Evolutionary conservation across 2,329 filamentous ascomycete species (phyloP).

Genomic region (Knufia fluminis): DNA sequence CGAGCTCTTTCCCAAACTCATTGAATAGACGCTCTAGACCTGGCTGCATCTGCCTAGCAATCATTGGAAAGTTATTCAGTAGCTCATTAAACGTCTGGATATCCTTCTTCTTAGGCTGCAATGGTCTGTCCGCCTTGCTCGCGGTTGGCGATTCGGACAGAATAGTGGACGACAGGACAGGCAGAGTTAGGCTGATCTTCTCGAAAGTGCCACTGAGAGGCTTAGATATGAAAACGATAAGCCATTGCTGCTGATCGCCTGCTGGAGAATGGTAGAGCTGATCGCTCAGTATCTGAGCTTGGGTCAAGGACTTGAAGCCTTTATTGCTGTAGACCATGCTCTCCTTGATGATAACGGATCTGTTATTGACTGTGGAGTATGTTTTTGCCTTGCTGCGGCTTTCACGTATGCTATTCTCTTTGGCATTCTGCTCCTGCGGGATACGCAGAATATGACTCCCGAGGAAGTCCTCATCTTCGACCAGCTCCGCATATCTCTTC

Average conservation of each 20-base stretch:
- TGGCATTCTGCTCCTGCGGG: conserved; percentile 39
- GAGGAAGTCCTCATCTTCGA: conserved; percentile 86
- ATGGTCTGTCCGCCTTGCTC: conserved; percentile 25
- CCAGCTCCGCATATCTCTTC: conserved; percentile 65
- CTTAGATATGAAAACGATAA: conserved; percentile 89
- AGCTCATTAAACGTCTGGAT: conserved; percentile 86
- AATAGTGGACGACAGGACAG: conserved; percentile 55
- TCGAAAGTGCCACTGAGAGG: conserved; percentile 80
- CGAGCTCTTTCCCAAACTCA: conserved; percentile 78
- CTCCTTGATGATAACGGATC: conserved; percentile 91
- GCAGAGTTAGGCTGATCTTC: conserved; percentile 41
- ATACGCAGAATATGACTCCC: conserved; percentile 93
- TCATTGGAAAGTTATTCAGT: conserved; percentile 85
- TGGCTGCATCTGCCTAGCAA: conserved; percentile 89
- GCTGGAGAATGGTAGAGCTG: conserved; percentile 79
- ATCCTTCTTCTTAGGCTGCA: conserved; percentile 68
- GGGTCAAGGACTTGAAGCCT: conserved; percentile 85
- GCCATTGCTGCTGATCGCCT: conserved; percentile 86
- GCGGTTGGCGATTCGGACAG: conserved; percentile 8
- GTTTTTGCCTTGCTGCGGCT: conserved; percentile 87
- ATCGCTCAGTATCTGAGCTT: conserved; percentile 78
- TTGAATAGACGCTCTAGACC: conserved; percentile 82
- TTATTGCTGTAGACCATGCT: conserved; percentile 91
- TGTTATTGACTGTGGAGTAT: conserved; percentile 83
- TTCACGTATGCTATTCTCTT: conserved; percentile 65